phyloP scores from a whole-genome alignment of 2,329 filamentous ascomycete genomes.

The Pseudofabraea citricarpa region DNA sequence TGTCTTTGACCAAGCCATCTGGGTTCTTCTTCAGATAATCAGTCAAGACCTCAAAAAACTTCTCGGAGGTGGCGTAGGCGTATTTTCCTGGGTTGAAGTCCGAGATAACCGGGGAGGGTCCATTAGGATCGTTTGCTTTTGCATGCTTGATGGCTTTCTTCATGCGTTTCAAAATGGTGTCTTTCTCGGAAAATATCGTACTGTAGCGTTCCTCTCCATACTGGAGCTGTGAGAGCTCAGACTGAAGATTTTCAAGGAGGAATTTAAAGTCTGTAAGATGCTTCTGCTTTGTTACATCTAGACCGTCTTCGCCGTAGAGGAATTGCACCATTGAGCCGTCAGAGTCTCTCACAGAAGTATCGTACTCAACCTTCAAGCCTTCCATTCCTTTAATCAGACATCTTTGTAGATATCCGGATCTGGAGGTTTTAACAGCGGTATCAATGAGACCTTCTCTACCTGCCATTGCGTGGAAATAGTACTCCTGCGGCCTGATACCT shows the following conservation, averaged over 20 bases:
- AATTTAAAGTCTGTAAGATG: conserved; percentile 90
- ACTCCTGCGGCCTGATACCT: conserved; percentile 93
- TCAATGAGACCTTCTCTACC: conserved; percentile 97
- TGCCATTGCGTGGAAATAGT: conserved; percentile 99
- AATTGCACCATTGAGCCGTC: conserved; percentile 95
- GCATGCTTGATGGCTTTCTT: conserved; percentile 76
- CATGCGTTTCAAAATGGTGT: conserved; percentile 61
- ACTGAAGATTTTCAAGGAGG: conserved; percentile 78
- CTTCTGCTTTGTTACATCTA: conserved; percentile 91
- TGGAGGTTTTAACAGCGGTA: conserved; percentile 96
- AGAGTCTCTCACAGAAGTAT: conserved; percentile 88
- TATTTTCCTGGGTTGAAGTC: conserved; percentile 71
- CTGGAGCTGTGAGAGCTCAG: conserved; percentile 71
- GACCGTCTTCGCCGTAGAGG: conserved; percentile 90
- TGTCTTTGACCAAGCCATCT: conserved; percentile 52
- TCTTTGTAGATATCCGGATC: conserved; percentile 92
- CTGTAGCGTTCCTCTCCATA: conserved; percentile 52
- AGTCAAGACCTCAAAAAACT: conserved; percentile 68
- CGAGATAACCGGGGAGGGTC: conserved; percentile 66
- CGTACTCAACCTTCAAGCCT: conserved; percentile 85
- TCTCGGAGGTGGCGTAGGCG: conserved; percentile 84
- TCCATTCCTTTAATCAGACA: conserved; percentile 99
- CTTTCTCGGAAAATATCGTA: conserved; percentile 59
- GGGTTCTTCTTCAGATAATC: conserved; percentile 77
- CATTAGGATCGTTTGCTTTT: conserved; percentile 48